Evolutionary conservation across 2,329 filamentous ascomycete genomes (phyloP), one percentile per base, ranked within the genome.

Genomic region (Aspergillus udagawae): DNA sequence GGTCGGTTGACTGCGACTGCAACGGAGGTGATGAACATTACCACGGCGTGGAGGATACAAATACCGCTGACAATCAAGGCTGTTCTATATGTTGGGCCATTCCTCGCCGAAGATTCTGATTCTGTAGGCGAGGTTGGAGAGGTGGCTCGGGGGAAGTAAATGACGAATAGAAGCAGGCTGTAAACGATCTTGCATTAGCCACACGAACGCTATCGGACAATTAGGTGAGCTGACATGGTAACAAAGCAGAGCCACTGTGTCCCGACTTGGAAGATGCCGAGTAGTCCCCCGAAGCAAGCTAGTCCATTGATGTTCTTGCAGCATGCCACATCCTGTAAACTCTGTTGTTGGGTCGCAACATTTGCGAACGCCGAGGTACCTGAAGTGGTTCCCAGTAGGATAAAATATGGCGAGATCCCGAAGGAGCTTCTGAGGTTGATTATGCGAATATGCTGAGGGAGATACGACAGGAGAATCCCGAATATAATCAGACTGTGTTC

Each of bases 391-490:
- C 94, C 94, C n/a, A 99, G 85, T 1, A 97, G 84, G 62, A 99
- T 87, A 71, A 96, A 99, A 75, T 93, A 94, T 8, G 94, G 93
- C 29, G 92, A 97, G 60, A 99, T 92, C 60, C 94, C 94, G 73
- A 96, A 93, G 23, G 93, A 95, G 14, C 91, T 94, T 60, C 87
- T 85, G 55, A 92, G 86, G 44, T 84, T 81, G 65, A 96, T 90
- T 75, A 99, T 97, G 68, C 94, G 91, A 73, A 89, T 84, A 76
- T 97, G 93, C 73, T 99, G 94, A 0, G 94, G 94, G 2, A 97
- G 83, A 77, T 99, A 99, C 35, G 93, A 97, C 57, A 96, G 78
- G 60, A 97, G 81, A 67, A 97, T 92, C 56, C 93, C 93, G 65
- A 96, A 72, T 60, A 97, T 81, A 65, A 97, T 91, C 67, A 96